A percentile compares a stretch with the other conserved stretches of the same genome.
These are phyloP conservation scores for Aegilops sharonensis DNA, from an alignment of 176 grass and related monocot species.

Conservation along the genomic window DNA sequence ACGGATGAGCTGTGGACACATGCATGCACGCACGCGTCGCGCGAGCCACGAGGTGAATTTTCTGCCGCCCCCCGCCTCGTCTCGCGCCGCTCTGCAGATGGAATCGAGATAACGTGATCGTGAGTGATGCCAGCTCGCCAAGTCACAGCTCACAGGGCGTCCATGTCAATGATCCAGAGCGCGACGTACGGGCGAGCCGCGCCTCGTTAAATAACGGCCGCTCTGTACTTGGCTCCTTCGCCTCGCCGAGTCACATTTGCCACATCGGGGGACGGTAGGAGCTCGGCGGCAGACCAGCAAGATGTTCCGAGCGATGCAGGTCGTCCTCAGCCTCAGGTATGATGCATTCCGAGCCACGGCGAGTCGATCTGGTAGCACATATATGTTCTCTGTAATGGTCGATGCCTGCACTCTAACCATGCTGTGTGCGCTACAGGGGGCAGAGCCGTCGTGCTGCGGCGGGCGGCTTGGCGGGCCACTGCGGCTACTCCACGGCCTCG, in stretches of 20 bases:
- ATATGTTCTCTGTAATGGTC: background rate
- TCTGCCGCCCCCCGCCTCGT: background rate
- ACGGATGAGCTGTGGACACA: background rate
- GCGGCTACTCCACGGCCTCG: background rate
- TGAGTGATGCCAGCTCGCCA: background rate
- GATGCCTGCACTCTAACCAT: background rate
- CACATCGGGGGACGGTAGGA: fast-evolving
- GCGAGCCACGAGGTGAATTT: background rate
- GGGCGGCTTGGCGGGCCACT: background rate
- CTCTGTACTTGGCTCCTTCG: background rate
- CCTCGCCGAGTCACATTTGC: background rate
- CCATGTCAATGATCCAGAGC: background rate
- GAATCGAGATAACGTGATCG: too few species aligned
- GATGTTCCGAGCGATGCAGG: background rate
- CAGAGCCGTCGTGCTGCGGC: background rate
- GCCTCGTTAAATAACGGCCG: background rate
- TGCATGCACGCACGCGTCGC: background rate
- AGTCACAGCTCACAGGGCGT: background rate
- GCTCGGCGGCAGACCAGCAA: background rate
- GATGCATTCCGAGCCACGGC: background rate
- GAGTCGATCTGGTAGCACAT: background rate
- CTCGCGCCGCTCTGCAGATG: too few species aligned
- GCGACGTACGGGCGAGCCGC: background rate
- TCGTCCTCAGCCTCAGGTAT: background rate
- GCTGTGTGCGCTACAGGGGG: background rate